phyloP scores from a whole-genome alignment of 2,329 filamentous ascomycete species.

The Cladophialophora bantiana region DNA sequence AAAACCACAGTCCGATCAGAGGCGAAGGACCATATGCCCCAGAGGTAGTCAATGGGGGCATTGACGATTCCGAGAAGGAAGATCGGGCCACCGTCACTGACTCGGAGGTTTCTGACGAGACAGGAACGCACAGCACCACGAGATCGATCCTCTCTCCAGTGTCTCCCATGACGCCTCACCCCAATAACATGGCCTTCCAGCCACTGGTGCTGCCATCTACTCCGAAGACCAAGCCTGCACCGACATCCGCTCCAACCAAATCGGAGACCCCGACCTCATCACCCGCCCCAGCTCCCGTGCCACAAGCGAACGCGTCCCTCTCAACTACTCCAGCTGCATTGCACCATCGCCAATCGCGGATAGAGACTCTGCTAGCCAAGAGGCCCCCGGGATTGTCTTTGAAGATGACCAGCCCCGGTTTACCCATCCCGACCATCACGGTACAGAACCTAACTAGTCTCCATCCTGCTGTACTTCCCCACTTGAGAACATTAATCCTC shows the following conservation, averaged over 20 bases:
- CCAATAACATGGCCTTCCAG: constrained; percentile 24
- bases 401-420: constrained; percentile 13
- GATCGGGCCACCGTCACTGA: constrained; percentile 29
- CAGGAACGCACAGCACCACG: constrained; percentile 35
- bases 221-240: constrained; percentile 13
- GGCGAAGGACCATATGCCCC: constrained; percentile 41
- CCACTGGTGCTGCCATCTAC: constrained; percentile 23
- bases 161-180: constrained; percentile 30
- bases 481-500: constrained; percentile 62
- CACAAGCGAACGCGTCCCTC: not conserved
- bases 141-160: constrained; percentile 34
- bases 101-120: constrained; percentile 35
- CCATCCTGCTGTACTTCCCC: constrained; percentile 63
- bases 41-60: constrained; percentile 28
- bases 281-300: not conserved
- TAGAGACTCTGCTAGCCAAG: constrained; percentile 50
- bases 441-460: constrained; percentile 48
- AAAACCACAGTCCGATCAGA: constrained; percentile 32
- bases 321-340: constrained; percentile 8
- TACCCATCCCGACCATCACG: constrained; percentile 41
- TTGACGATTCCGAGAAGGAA: constrained; percentile 21
- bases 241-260: constrained; percentile 3
- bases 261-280: not conserved
- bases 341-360: constrained; percentile 43
- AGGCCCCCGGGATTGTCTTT: constrained; percentile 43